Evolutionary conservation across 345 rosid species (phyloP).

Genomic region (Jatropha curcas): DNA sequence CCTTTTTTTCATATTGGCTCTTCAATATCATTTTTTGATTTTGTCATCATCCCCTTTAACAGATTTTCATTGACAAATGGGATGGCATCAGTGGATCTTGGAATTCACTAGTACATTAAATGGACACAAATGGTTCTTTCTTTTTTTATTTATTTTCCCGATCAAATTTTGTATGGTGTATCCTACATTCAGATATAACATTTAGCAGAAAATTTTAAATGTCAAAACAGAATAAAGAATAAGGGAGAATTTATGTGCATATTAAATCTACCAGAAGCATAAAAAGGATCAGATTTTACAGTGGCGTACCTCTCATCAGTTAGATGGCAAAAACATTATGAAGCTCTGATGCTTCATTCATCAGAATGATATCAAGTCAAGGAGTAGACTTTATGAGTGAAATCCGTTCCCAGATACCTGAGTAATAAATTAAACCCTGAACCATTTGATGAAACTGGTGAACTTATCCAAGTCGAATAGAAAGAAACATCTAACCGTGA

Average conservation of each 20-base stretch:
- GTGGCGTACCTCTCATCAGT: slow-evolving; percentile 4
- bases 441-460: neutral
- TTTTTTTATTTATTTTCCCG: neutral
- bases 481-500: slow-evolving; percentile 3
- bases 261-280: neutral
- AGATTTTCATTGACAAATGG: neutral
- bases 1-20: too few relatives aligned
- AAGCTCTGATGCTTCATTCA: neutral
- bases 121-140: neutral
- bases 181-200: neutral
- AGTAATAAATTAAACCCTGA: neutral
- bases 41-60: neutral
- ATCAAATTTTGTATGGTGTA: neutral
- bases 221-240: neutral
- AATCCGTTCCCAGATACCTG: neutral
- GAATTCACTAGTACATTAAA: neutral
- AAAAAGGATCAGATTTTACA: neutral
- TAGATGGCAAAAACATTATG: neutral
- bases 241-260: neutral
- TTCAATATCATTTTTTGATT: neutral
- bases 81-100: neutral
- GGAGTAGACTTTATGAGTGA: neutral
- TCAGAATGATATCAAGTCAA: neutral
- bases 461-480: neutral
- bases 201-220: neutral